These are phyloP conservation scores for Populus tremula DNA, from an alignment of 345 rosid species.

Conservation along the genomic window DNA sequence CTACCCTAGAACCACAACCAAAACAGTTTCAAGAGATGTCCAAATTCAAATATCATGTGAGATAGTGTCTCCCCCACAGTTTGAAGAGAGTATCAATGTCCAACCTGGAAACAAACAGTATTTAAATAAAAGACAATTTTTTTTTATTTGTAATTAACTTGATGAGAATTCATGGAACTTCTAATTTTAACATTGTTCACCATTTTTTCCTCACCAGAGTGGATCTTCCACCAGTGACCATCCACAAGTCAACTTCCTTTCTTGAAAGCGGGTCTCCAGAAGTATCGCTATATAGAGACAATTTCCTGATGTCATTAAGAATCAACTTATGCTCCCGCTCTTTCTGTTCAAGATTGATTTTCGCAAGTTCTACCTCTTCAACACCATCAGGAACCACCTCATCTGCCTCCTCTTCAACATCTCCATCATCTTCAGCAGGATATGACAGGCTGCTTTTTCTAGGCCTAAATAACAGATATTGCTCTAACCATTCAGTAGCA, in stretches of 20 bases:
- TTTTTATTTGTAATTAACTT: background rate
- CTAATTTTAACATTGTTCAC: slow-evolving; percentile 1
- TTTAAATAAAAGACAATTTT: background rate
- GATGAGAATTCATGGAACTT: background rate
- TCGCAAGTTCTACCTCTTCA: slow-evolving; percentile 96
- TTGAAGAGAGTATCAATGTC: background rate
- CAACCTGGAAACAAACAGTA: background rate
- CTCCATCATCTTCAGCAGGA: slow-evolving; percentile 91
- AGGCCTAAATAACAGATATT: slow-evolving; percentile 58
- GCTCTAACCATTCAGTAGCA: slow-evolving; percentile 12
- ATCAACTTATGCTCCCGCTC: slow-evolving; percentile 73
- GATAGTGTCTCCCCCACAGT: background rate
- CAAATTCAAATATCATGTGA: no score
- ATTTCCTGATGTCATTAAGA: slow-evolving; percentile 70
- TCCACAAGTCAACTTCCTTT: slow-evolving; percentile 47
- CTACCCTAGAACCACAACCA: no score
- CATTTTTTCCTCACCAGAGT: slow-evolving; percentile 40
- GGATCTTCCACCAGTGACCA: slow-evolving; percentile 45
- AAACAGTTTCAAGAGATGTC: no score
- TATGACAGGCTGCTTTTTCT: slow-evolving; percentile 80
- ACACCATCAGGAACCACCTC: slow-evolving; percentile 97
- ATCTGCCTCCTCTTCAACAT: slow-evolving; percentile 96
- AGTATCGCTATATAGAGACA: slow-evolving; percentile 54
- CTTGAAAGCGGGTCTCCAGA: slow-evolving; percentile 43
- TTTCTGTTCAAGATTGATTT: slow-evolving; percentile 72